phyloP scores from a whole-genome alignment of 208 protist genomes.

The Trypanosoma platydactyli region DNA sequence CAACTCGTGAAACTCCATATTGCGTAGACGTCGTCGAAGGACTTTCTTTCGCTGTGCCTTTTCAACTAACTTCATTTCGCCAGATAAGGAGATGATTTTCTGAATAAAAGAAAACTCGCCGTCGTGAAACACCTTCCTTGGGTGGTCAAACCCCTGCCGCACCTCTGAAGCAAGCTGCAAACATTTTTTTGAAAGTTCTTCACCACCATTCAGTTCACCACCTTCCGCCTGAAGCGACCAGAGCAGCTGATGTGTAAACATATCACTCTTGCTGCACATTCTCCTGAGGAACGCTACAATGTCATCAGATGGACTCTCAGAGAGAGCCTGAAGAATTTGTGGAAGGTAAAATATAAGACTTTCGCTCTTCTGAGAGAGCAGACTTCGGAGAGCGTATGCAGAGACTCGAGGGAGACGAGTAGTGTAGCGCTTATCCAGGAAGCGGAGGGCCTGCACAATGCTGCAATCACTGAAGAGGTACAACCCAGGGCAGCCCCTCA shows the following conservation, averaged over 20 bases:
- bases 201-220: constrained; percentile 31
- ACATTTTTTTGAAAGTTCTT: constrained; percentile 48
- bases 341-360: constrained; percentile 90
- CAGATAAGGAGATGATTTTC: constrained; percentile 75
- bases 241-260: constrained; percentile 88
- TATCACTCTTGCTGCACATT: constrained; percentile 60
- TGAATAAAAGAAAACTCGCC: constrained; percentile 80
- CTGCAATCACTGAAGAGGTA: constrained; percentile 65
- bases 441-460: constrained; percentile 71
- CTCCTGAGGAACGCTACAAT: constrained; percentile 57
- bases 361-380: constrained; percentile 72
- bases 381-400: constrained; percentile 74
- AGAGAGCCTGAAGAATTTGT: constrained; percentile 85
- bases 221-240: constrained; percentile 81
- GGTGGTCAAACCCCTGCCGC: constrained; percentile 24
- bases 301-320: constrained; percentile 50
- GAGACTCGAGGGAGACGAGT: constrained; percentile 46
- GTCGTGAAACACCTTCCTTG: constrained; percentile 44
- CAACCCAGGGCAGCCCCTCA: constrained; percentile 54
- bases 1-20: constrained; percentile 60
- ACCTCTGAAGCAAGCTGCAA: constrained; percentile 36
- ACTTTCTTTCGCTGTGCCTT: constrained; percentile 77
- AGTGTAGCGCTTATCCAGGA: constrained; percentile 57
- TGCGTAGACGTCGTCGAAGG: constrained; percentile 64
- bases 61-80: constrained; percentile 75